Base-by-base conservation (phyloP, 352 stramenopile species). In the Albugo laibachii region DNA sequence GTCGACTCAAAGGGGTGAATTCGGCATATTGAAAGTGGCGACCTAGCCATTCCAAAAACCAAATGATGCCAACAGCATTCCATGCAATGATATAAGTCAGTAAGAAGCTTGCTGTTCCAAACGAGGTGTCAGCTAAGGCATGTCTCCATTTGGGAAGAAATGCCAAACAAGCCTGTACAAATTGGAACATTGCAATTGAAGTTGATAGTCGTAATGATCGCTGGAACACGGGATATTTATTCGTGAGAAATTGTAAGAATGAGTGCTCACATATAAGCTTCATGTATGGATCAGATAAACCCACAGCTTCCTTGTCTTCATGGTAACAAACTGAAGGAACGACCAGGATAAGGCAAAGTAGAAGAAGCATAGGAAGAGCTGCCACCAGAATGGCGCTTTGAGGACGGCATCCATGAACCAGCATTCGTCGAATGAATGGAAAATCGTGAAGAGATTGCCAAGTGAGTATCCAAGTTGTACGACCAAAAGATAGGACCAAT, bases 371-470 rank as follows among this genome's bases (percentile, higher is more conserved):
- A 43, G 20, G 38, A 8, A 43, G 38, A 43, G 16, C 16, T 24
- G 38, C 38, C 38, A 43, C 75, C 45, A 87, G 53, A 5, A 74
- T 69, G 15, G 79, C 66, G 1, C 75, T 77, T 55, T 92, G 78
- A 2, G 78, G 78, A 5, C 65, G 61, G 36, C 69, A 83, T 54
- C 87, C 75, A 45, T 69, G 64, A 11, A 69, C 65, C 55, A 92
- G 86, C 34, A 88, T 84, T 34, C 78, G 70, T 6, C 78, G 75
- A 49, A 92, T 92, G 20, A 88, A 70, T 44, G 78, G 78, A 49
- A 92, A 92, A 48, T 92, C 85, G 47, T 83, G 57, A 27, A 79
- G 64, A 36, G 78, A 92, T 47, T 92, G 78, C 78, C 78, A 92
- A 48, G 73, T 88, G 46, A 92, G 64, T 55, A 92, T 92, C 78